Conservation (phyloP, 2,329 filamentous ascomycete genomes). For the Penicillium sp. region DNA sequence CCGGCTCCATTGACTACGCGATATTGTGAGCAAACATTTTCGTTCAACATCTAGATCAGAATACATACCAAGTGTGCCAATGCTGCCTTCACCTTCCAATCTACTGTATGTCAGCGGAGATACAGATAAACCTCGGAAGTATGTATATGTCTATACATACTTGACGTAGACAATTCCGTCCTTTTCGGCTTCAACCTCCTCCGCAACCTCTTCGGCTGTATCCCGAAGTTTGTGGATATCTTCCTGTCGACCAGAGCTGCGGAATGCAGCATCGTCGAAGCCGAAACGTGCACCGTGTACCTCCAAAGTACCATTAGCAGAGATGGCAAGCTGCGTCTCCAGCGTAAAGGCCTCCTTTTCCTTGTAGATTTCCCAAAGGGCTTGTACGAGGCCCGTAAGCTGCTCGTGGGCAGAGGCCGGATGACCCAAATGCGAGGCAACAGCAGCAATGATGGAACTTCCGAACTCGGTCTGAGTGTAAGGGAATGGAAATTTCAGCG, state of each 20-base stretch:
- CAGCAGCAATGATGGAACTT: conserved; percentile 41
- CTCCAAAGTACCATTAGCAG: conserved; percentile 44
- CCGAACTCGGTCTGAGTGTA: conserved; percentile 50
- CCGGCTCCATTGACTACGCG: conserved; percentile 75
- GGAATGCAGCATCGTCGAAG: conserved; percentile 69
- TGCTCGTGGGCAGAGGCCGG: conserved; percentile 44
- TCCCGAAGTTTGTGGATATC: conserved; percentile 60
- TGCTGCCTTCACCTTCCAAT: conserved; percentile 54
- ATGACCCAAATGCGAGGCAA: conserved; percentile 53
- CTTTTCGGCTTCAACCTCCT: conserved; percentile 62
- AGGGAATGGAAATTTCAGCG: conserved; percentile 60
- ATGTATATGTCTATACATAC: conserved; percentile 28
- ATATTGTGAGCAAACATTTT: background rate
- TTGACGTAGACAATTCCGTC: conserved; percentile 78
- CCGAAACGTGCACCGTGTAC: conserved; percentile 57
- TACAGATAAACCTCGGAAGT: background rate
- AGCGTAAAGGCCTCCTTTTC: conserved; percentile 65
- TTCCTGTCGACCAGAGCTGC: conserved; percentile 59
- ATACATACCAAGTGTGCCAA: conserved; percentile 64
- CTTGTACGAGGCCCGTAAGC: conserved; percentile 50
- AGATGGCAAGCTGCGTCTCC: conserved; percentile 49
- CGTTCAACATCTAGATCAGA: background rate
- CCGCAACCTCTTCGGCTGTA: conserved; percentile 49
- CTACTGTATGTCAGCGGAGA: conserved; percentile 22
- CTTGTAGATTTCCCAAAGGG: conserved; percentile 59